A percentile compares a stretch with the other conserved stretches of the same genome.
Conservation (phyloP, 2,329 filamentous ascomycete genomes). For the Alternaria sp. region DNA sequence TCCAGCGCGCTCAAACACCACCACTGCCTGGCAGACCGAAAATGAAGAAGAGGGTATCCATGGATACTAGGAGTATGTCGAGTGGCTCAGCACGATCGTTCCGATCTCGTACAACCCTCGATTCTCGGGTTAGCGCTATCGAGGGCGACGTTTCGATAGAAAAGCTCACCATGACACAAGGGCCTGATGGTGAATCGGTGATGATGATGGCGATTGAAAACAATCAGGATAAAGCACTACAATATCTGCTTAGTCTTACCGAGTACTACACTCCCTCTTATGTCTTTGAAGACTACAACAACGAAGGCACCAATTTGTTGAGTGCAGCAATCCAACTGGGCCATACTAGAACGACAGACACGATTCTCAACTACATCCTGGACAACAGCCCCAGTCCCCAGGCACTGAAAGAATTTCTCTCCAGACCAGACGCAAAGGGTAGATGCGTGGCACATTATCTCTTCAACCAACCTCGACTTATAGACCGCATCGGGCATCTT, state of each 20-base stretch:
- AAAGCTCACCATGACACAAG: conserved; percentile 75
- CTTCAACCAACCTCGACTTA: conserved; percentile 86
- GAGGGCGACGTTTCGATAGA: conserved; percentile 90
- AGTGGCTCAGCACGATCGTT: conserved; percentile 86
- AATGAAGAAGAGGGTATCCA: conserved; percentile 78
- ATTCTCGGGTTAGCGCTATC: conserved; percentile 69
- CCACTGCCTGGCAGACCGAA: conserved; percentile 60
- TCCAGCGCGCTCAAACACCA: conserved; percentile 69
- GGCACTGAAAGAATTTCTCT: conserved; percentile 72
- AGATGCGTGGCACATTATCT: conserved; percentile 94
- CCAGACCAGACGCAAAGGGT: conserved; percentile 81
- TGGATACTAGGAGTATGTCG: conserved; percentile 89
- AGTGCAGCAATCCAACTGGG: conserved; percentile 91
- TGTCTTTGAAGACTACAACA: conserved; percentile 84
- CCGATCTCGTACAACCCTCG: conserved; percentile 78
- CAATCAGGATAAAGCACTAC: conserved; percentile 74
- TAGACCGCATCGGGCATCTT: conserved; percentile 76
- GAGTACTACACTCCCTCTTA: conserved; percentile 76
- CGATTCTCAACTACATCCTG: conserved; percentile 76
- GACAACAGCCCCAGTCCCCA: conserved; percentile 61
- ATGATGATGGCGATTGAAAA: conserved; percentile 65
- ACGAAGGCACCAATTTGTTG: conserved; percentile 86
- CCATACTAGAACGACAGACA: conserved; percentile 75
- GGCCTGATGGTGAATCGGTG: conserved; percentile 79
- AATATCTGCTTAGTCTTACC: conserved; percentile 78